phyloP scores from a whole-genome alignment of 345 rosid species.

The Camelina sativa region DNA sequence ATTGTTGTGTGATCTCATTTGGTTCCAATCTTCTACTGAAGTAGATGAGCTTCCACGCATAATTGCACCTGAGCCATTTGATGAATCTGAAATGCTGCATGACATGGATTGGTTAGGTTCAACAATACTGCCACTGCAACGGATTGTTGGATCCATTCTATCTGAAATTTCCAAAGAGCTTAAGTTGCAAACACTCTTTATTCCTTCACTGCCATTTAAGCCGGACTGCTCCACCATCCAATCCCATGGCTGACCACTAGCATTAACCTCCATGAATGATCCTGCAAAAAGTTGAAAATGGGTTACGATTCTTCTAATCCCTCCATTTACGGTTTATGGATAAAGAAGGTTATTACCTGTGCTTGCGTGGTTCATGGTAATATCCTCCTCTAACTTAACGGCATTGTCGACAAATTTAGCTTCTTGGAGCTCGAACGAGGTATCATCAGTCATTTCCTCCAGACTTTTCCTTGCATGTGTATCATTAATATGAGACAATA shows the following conservation, averaged over 20 bases:
- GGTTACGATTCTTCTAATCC: neutral
- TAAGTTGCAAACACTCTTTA: constrained; percentile 45
- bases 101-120: constrained; percentile 58
- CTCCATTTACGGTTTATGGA: constrained; percentile 14
- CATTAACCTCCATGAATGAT: constrained; percentile 46
- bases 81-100: constrained; percentile 72
- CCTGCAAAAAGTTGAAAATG: constrained; percentile 37
- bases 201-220: constrained; percentile 50
- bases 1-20: constrained; percentile 46
- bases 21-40: constrained; percentile 60
- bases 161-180: constrained; percentile 46
- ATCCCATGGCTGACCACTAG: constrained; percentile 49
- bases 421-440: constrained; percentile 25
- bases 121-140: constrained; percentile 49
- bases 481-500: constrained; percentile 46
- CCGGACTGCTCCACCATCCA: constrained; percentile 41
- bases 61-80: constrained; percentile 61
- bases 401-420: constrained; percentile 48
- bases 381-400: constrained; percentile 64
- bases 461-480: constrained; percentile 17
- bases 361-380: constrained; percentile 38
- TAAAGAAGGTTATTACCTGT: constrained; percentile 27
- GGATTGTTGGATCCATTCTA: constrained; percentile 49
- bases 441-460: constrained; percentile 32
- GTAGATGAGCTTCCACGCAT: constrained; percentile 61